Base-by-base conservation (phyloP, 805 yeast species). In the Kuraishia piskuri region DNA sequence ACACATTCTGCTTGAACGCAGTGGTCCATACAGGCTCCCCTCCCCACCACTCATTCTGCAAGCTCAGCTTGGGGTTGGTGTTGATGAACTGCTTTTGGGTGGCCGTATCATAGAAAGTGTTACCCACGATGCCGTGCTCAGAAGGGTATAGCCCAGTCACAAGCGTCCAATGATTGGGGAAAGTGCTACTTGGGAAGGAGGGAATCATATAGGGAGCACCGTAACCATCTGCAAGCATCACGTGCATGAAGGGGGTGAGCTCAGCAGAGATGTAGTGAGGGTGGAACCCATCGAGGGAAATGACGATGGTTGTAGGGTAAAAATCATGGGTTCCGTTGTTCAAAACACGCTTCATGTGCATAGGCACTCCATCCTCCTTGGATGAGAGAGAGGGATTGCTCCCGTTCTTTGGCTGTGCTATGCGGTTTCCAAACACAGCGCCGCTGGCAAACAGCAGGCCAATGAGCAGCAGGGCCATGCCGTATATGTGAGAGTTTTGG, bases 1-100 rank as follows among this genome's bases (percentile, higher is more conserved):
- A 70, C 1, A 85, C 76, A 5, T 83, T 84, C 55, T 86, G 86
- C 20, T 66, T 65, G 25, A 72, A 73, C 0, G 92, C 90, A 1
- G 95, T 88, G 31, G 76, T 70, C 97, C 97, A 91, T 21, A 91
- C 62, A 0, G 97, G 94, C 64, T 88, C 94, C 22, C 96, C 96
- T 22, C 90, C 92, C 95, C 96, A 90, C 76, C 82, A 90, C 44
- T 77, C 79, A 57, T 78, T 75, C 7, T 31, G 17, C 23, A 79
- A 63, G 2, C 86, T 83, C 55, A 64, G 65, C 25, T 68, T 68
- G 0, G 83, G 81, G 54, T 84, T 70, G 14, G 84, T 82, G 60
- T 86, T 84, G 48, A 82, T 70, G 65, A 90, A 90, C 59, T 79
- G 80, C 54, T 74, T 76, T 2, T 76, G 63, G 24, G 76, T 56